Evolutionary conservation across 306 rosid genomes (phyloP), one percentile per base, ranked within the genome.

Genomic region (Casuarina equisetifolia): DNA sequence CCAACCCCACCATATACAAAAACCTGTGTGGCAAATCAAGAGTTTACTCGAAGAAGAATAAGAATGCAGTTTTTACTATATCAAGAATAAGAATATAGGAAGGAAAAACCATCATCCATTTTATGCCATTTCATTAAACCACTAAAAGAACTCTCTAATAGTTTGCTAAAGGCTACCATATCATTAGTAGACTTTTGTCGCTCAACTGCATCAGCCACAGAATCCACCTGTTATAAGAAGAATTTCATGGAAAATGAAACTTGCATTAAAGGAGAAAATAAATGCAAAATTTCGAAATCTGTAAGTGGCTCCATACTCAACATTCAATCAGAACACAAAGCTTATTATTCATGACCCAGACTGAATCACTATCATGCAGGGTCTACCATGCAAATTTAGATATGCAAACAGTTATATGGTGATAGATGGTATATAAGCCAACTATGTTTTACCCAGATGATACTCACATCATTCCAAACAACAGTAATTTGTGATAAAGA

Each of bases 1-100:
- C 99, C 99, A 8, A 91, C 89, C 83, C 97, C 99, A 85, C 97
- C 99, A 82, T 86, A 92, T 74, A 92, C 80, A 85, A 91, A 88
- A 74, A 92, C 96, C 98, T 95, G 84, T 80, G 81, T 76, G 32
- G 74, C 64, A 52, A 50, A 81, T 69, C 52, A 73, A 81, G 46
- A 55, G 68, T 17, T 62, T 12, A 50, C 55, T 69, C 54, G 19
- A 76, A 73, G 64, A 66, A 80, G 80, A 80, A 71, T 48, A 74
- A 45, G 59, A 67, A 78, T 72, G 40, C 69, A 19, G 15, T 25
- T 25, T 25, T 25, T 25, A 25, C 32, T 25, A 25, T 25, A 76
- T 75, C 59, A 66, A 80, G 80, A 80, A 71, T 48, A 74, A 45
- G 59, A 67, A 78, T 72, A 44, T 74, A 19, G 15, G 59, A 10